A percentile compares a stretch with the other conserved stretches of the same genome.
Conservation (phyloP, 1,139 yeast genomes). For the Yamadazyma triangularis region DNA sequence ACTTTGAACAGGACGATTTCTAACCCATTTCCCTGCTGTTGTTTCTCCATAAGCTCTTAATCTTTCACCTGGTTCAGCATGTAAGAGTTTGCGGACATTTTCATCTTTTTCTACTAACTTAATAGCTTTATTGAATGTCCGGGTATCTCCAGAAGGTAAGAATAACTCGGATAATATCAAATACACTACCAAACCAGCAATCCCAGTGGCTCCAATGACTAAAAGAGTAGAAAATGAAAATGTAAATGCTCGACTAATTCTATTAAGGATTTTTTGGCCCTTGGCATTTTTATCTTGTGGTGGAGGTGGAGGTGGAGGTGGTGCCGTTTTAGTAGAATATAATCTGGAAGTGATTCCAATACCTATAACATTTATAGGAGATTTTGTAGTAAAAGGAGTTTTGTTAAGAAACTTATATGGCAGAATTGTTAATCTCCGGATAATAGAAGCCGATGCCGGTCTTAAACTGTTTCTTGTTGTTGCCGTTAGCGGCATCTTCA, state of each 20-base stretch:
- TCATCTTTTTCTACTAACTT: constrained; percentile 66
- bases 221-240: constrained; percentile 58
- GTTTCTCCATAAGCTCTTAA: constrained; percentile 83
- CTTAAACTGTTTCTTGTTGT: too few relatives aligned
- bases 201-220: constrained; percentile 64
- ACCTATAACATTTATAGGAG: too few relatives aligned
- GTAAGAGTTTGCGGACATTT: constrained; percentile 53
- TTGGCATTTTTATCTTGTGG: constrained; percentile 36
- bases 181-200: constrained; percentile 69
- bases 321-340: constrained; percentile 16
- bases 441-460: too few relatives aligned
- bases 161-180: constrained; percentile 73
- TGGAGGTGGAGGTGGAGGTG: constrained; percentile 42
- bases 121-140: constrained; percentile 83
- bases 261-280: constrained; percentile 32
- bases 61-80: constrained; percentile 51
- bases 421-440: too few relatives aligned
- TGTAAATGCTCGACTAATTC: constrained; percentile 52
- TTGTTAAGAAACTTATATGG: too few relatives aligned
- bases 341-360: too few relatives aligned
- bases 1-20: constrained; percentile 75
- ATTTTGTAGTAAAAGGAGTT: too few relatives aligned
- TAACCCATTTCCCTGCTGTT: constrained; percentile 63
- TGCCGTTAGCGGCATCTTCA: too few relatives aligned
- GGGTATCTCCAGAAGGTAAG: constrained; percentile 88